Conservation (phyloP, 1,139 yeast genomes). For the Pneumocystis oryctolagi region DNA sequence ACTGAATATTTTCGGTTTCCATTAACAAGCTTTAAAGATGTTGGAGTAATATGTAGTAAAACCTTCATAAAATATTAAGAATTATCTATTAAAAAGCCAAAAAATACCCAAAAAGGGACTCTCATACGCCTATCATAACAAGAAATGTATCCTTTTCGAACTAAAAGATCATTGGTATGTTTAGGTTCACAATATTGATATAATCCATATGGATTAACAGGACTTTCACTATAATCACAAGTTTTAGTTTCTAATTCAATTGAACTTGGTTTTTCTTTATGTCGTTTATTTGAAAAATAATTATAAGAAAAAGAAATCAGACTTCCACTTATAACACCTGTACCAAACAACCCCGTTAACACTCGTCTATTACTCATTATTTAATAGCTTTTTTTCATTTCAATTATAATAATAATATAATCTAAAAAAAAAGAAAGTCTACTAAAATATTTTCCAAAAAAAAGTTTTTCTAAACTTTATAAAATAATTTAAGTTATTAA, state of each 20-base stretch:
- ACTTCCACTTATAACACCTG: background rate
- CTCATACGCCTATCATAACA: slow-evolving; percentile 62
- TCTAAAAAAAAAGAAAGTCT: too few relatives aligned
- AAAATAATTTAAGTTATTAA: too few relatives aligned
- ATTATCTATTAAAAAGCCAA: too few relatives aligned
- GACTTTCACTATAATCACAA: background rate
- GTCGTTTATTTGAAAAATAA: background rate
- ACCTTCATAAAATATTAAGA: slow-evolving; percentile 22
- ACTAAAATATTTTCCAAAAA: too few relatives aligned
- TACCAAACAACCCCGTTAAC: background rate
- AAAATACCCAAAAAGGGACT: slow-evolving; percentile 64
- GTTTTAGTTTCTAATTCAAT: background rate
- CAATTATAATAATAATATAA: too few relatives aligned
- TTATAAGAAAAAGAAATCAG: background rate
- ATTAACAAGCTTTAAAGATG: slow-evolving; percentile 35
- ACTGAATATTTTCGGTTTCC: slow-evolving; percentile 63
- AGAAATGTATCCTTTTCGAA: slow-evolving; percentile 1
- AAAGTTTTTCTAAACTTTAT: too few relatives aligned
- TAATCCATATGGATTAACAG: background rate
- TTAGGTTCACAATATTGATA: background rate
- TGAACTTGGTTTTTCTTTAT: background rate
- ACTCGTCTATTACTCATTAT: background rate
- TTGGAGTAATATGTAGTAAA: slow-evolving; percentile 78
- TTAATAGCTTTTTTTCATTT: background rate
- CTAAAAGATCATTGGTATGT: background rate